These are phyloP conservation scores for Geotrichum australiense DNA, from an alignment of 1,139 yeast genomes.

Conservation along the genomic window DNA sequence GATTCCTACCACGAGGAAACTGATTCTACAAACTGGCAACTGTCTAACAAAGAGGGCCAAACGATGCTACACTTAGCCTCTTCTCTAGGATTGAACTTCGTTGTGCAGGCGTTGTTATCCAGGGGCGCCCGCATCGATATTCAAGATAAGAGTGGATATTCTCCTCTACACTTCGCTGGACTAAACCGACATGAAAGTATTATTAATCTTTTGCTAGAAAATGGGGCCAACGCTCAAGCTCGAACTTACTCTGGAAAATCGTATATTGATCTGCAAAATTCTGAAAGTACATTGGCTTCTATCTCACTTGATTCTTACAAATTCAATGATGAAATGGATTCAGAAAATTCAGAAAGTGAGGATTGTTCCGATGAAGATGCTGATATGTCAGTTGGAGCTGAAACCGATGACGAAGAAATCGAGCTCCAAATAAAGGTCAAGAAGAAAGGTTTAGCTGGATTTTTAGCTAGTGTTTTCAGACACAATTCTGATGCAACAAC, in stretches of 20 bases:
- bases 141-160: slow-evolving; percentile 65
- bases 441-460: slow-evolving; percentile 8
- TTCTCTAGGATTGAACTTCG: slow-evolving; percentile 52
- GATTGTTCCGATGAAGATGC: slow-evolving; percentile 21
- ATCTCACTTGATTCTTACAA: slow-evolving; percentile 13
- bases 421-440: slow-evolving; percentile 12
- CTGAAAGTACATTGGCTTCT: slow-evolving; percentile 3
- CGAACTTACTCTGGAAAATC: slow-evolving; percentile 48
- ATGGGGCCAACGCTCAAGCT: slow-evolving; percentile 53
- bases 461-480: slow-evolving; percentile 8
- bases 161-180: slow-evolving; percentile 78
- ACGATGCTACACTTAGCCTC: slow-evolving; percentile 75
- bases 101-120: slow-evolving; percentile 55
- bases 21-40: slow-evolving; percentile 61
- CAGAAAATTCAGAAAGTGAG: neutral
- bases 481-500: neutral
- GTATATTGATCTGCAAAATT: slow-evolving; percentile 44
- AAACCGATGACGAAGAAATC: slow-evolving; percentile 22
- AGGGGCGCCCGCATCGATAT: slow-evolving; percentile 69
- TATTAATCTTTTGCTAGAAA: slow-evolving; percentile 47
- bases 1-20: slow-evolving; percentile 48
- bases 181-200: slow-evolving; percentile 58
- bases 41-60: slow-evolving; percentile 71
- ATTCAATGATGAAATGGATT: slow-evolving; percentile 9
- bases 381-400: slow-evolving; percentile 22